A percentile compares a stretch with the other conserved stretches of the same genome.
These are phyloP conservation scores for Priceomyces haplophilus DNA, from an alignment of 805 yeast species.

Conservation along the genomic window DNA sequence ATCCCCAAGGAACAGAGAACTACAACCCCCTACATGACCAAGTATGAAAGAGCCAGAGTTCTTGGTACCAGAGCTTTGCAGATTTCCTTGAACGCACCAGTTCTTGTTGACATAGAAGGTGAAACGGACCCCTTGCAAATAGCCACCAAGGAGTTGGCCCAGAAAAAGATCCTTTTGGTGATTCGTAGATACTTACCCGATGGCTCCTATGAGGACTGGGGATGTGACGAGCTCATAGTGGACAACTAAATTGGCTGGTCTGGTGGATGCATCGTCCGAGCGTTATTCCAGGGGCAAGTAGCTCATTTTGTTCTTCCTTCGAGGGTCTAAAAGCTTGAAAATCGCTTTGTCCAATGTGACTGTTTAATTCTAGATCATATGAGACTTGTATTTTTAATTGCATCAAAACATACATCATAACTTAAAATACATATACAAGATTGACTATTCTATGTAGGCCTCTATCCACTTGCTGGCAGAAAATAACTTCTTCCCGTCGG, in stretches of 20 bases:
- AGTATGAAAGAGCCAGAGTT: constrained; percentile 96
- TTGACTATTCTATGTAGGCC: constrained; percentile 39
- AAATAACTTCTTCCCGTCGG: constrained; percentile 59
- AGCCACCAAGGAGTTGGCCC: constrained; percentile 94
- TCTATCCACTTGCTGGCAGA: constrained; percentile 62
- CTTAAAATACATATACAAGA: not conserved
- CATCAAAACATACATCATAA: constrained; percentile 5
- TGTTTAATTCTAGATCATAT: constrained; percentile 2
- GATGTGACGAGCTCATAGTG: constrained; percentile 93
- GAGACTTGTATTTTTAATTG: constrained; percentile 3
- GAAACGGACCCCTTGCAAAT: constrained; percentile 98
- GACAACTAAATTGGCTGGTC: constrained; percentile 47
- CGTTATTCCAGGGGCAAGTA: not conserved
- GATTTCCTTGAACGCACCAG: constrained; percentile 98
- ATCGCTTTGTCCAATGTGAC: not conserved
- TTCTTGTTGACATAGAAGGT: constrained; percentile 95
- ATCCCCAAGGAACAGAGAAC: constrained; percentile 85
- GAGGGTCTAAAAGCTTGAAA: too few species aligned
- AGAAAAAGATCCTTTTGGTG: constrained; percentile 91
- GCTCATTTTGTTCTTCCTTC: not conserved
- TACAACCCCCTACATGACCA: constrained; percentile 98
- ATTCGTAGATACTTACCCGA: constrained; percentile 96
- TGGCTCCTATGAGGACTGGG: constrained; percentile 98
- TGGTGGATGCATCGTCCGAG: not conserved
- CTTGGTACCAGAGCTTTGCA: constrained; percentile 97